Base-by-base conservation (phyloP, 345 rosid species). In the Eucalyptus urophylla region DNA sequence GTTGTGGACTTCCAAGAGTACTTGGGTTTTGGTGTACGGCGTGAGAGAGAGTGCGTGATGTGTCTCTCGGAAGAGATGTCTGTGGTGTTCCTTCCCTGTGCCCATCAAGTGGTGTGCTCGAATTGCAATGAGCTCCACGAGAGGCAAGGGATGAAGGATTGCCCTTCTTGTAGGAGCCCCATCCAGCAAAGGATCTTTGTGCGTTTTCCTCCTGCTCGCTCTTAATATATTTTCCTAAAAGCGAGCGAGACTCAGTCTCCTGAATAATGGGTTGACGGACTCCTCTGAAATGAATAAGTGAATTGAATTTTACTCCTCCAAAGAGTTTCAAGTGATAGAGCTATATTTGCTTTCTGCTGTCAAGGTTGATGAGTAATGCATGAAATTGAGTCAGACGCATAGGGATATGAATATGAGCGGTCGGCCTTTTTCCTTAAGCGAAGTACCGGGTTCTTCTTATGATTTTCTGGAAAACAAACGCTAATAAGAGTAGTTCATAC, bases 11-110 rank as follows among this genome's bases (percentile, higher is more conserved):
- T 93, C 86, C 90, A 89, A 16, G 93, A 93, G 72, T 86, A 89
- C 65, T 86, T 90, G 22, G 92, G 91, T 47, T 76, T 49, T n/a
- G 94, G 94, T 4, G 93, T 95, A 91, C 94, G 92, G 88, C 95
- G 97, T 7, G 99, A 97, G 90, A 93, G 97, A 33, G 99, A 97
- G 88, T 97, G 99, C 45, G 99, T 97, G 89, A 96, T 97, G 99
- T 97, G 99, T 93, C 96, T 94, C 12, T 93, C 96, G 2, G 96
- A 94, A 87, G 96, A 93, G 89, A 93, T 92, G 93, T 92, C 94
- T 1, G 92, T 94, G 49, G 94, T 94, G 27, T 94, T 94, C 86
- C 93, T 94, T 40, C 96, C 96, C 3, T 94, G 96, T 81, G 94
- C 96, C 31, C 96, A 94, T 89, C 94, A 93, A 87, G 95, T 92